phyloP scores from a whole-genome alignment of 2,329 filamentous ascomycete genomes.

The Didymella pinodella region DNA sequence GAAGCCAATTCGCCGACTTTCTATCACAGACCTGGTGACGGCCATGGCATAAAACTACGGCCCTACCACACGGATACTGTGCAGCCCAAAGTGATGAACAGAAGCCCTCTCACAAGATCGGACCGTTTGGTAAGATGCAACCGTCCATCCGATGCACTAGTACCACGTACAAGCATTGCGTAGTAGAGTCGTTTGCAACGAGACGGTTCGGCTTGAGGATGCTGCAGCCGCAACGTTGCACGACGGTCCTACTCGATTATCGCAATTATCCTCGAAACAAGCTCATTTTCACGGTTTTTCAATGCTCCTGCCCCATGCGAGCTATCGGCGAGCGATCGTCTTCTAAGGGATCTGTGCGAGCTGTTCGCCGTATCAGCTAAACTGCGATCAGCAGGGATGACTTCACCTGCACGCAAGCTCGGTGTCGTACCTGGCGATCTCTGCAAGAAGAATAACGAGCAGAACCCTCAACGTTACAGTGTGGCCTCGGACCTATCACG shows the following conservation, averaged over 20 bases:
- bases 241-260: conserved; percentile 24
- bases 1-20: conserved; percentile 30
- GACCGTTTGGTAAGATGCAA: conserved; percentile 37
- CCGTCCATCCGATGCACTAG: conserved; percentile 28
- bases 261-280: conserved; percentile 28
- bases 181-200: conserved; percentile 18
- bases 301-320: conserved; percentile 28
- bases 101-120: conserved; percentile 23
- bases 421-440: conserved; percentile 33
- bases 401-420: conserved; percentile 24
- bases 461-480: conserved; percentile 1
- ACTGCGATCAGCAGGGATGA: conserved; percentile 35
- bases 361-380: conserved; percentile 23
- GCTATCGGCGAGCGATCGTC: conserved; percentile 22
- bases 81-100: conserved; percentile 17
- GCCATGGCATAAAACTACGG: conserved; percentile 14
- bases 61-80: conserved; percentile 19
- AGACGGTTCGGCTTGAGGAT: conserved; percentile 37
- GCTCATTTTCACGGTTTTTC: conserved; percentile 19
- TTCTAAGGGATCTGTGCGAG: conserved; percentile 19
- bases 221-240: conserved; percentile 43
- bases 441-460: neutral
- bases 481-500: neutral
- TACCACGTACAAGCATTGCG: conserved; percentile 15
- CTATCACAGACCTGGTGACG: conserved; percentile 23